Conservation (phyloP, 768 basidiomycete genomes). For the Mycena pura region DNA sequence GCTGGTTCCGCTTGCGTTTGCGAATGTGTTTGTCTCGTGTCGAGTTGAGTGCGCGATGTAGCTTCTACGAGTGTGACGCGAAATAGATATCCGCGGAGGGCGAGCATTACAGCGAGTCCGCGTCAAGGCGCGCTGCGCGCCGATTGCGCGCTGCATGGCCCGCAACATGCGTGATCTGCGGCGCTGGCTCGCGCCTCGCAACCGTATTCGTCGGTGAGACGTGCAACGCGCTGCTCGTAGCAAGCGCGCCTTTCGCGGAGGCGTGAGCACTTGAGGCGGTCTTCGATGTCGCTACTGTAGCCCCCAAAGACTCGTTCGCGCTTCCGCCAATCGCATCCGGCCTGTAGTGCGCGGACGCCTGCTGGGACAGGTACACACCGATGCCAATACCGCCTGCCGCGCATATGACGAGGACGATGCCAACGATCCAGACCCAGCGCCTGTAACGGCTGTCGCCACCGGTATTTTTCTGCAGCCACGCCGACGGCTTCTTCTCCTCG, state of each 20-base stretch:
- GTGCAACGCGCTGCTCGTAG: slow-evolving; percentile 40
- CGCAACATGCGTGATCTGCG: no score
- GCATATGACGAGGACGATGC: slow-evolving; percentile 59
- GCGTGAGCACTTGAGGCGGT: slow-evolving; percentile 23
- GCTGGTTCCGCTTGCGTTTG: no score
- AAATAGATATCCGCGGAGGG: no score
- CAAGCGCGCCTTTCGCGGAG: slow-evolving; percentile 27
- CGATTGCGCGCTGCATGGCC: no score
- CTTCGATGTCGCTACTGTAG: slow-evolving; percentile 15
- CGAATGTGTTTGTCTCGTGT: no score
- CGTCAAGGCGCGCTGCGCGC: no score
- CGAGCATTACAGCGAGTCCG: no score
- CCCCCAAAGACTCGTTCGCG: slow-evolving; percentile 47
- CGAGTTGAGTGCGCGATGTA: no score
- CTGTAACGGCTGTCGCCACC: slow-evolving; percentile 57
- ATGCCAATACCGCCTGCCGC: slow-evolving; percentile 64
- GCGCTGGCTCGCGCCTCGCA: no score
- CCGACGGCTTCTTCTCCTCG: slow-evolving; percentile 41
- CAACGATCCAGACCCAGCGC: slow-evolving; percentile 75
- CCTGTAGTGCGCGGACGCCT: slow-evolving; percentile 50
- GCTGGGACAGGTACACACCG: slow-evolving; percentile 65
- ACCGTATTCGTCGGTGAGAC: slow-evolving; percentile 72
- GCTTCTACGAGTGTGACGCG: no score
- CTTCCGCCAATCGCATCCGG: slow-evolving; percentile 74
- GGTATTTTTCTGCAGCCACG: slow-evolving; percentile 74